A percentile compares a stretch with the other conserved stretches of the same genome.
Evolutionary conservation across 129 eudicot genomes (phyloP).

Genomic region (Rutidosis leptorrhynchoides): DNA sequence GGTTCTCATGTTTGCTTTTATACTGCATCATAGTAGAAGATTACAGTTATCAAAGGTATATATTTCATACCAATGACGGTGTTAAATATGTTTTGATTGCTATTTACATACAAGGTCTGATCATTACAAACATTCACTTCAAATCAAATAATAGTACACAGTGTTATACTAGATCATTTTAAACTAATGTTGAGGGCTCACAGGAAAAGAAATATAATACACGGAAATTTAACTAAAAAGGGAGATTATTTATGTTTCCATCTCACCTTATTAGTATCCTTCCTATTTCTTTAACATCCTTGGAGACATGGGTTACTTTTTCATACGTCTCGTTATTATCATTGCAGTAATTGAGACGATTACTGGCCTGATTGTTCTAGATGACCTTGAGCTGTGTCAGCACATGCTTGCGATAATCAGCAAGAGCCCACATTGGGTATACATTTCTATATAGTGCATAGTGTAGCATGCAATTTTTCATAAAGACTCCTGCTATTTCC

Average conservation of each 20-base stretch:
- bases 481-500: slow-evolving; percentile 78
- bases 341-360: slow-evolving; percentile 11
- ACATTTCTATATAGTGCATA: slow-evolving; percentile 66
- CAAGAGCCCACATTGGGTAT: slow-evolving; percentile 80
- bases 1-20: slow-evolving; percentile 51
- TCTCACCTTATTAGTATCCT: slow-evolving; percentile 17
- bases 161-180: background rate
- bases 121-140: slow-evolving; percentile 2
- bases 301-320: slow-evolving; percentile 9
- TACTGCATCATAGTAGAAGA: slow-evolving; percentile 41
- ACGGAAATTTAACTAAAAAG: background rate
- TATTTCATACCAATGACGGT: slow-evolving; percentile 22
- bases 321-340: slow-evolving; percentile 3
- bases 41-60: slow-evolving; percentile 32
- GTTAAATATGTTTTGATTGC: background rate
- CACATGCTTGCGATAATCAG: slow-evolving; percentile 56
- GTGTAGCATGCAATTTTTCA: slow-evolving; percentile 79
- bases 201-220: slow-evolving; percentile 8
- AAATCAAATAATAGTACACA: slow-evolving; percentile 7
- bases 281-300: slow-evolving; percentile 16
- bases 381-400: slow-evolving; percentile 20
- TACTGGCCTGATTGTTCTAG: slow-evolving; percentile 17
- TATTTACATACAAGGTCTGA: slow-evolving; percentile 1
- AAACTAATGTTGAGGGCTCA: background rate
- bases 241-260: slow-evolving; percentile 5